Percentiles rank a stretch among this genome's conserved stretches.
Evolutionary conservation across 148 eudicot species (phyloP).

Genomic region (Amaranthus palmeri): DNA sequence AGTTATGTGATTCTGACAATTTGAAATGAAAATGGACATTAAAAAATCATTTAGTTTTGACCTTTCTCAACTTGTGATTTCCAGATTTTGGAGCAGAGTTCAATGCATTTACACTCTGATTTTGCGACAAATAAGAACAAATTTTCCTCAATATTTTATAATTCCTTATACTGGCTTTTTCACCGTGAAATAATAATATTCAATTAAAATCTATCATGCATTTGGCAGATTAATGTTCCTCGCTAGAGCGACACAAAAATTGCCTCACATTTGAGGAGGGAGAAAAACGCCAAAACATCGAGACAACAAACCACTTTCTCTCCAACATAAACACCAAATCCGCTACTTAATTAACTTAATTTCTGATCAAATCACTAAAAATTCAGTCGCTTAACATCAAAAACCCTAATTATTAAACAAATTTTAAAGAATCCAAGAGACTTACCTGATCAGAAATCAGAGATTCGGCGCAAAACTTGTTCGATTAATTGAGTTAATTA

Average conservation of each 20-base stretch:
- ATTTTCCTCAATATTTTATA: not conserved
- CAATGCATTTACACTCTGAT: constrained; percentile 17
- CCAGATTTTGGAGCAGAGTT: constrained; percentile 27
- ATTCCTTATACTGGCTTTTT: constrained; percentile 5
- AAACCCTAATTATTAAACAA: not conserved
- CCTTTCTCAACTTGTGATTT: constrained; percentile 32
- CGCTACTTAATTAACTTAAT: not conserved
- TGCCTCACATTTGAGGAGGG: constrained; percentile 5
- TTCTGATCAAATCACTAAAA: not conserved
- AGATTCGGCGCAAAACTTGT: not conserved
- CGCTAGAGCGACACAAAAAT: constrained; percentile 29
- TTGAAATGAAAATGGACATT: constrained; percentile 6
- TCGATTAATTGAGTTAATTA: not conserved
- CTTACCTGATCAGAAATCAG: constrained; percentile 17
- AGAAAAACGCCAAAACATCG: constrained; percentile 13
- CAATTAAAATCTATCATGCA: constrained; percentile 23
- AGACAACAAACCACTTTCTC: not conserved
- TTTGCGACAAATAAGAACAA: constrained; percentile 9
- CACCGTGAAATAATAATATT: constrained; percentile 18
- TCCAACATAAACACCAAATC: not conserved
- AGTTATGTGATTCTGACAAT: constrained; percentile 24
- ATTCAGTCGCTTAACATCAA: not conserved
- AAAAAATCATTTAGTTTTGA: constrained; percentile 26
- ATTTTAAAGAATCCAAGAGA: not conserved
- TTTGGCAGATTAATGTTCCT: constrained; percentile 47